A percentile compares a stretch with the other conserved stretches of the same genome.
Conservation (phyloP, 2,329 filamentous ascomycete species). For the Exserohilum rostratum region DNA sequence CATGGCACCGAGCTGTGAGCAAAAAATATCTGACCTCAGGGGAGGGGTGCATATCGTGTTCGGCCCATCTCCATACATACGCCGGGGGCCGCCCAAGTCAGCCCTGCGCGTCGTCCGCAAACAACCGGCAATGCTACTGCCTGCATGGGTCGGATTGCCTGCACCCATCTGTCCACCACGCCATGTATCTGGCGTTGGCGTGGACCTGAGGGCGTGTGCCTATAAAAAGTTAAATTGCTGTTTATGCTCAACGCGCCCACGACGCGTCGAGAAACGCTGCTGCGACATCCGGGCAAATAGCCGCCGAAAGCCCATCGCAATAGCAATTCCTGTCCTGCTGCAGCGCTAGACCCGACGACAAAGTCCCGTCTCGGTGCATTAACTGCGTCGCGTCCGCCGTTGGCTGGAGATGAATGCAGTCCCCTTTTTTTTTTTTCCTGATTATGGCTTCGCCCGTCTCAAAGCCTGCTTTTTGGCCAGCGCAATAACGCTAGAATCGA, state of each 20-base stretch:
- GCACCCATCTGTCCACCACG: neutral
- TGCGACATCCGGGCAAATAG: constrained; percentile 22
- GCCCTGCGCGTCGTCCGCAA: constrained; percentile 20
- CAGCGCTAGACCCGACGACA: constrained; percentile 40
- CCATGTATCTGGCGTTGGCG: no score
- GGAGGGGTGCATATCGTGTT: constrained; percentile 13
- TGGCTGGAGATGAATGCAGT: constrained; percentile 32
- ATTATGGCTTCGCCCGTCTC: neutral
- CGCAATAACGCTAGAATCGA: no score
- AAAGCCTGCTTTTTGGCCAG: no score
- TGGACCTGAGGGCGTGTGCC: neutral
- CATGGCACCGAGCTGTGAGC: constrained; percentile 22
- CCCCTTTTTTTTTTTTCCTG: constrained; percentile 16
- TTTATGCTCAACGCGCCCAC: constrained; percentile 34
- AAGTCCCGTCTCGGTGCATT: constrained; percentile 24
- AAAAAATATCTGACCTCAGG: constrained; percentile 15
- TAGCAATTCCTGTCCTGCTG: constrained; percentile 18
- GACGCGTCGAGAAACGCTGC: constrained; percentile 30
- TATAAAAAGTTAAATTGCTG: constrained; percentile 36
- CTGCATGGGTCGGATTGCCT: constrained; percentile 14
- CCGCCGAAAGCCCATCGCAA: constrained; percentile 19
- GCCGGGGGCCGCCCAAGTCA: constrained; percentile 8
- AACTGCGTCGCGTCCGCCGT: constrained; percentile 20
- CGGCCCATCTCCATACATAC: constrained; percentile 17
- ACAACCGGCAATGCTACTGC: neutral